Evolutionary conservation across 495 filamentous ascomycete genomes (phyloP).

Genomic region (Terfezia claveryi): DNA sequence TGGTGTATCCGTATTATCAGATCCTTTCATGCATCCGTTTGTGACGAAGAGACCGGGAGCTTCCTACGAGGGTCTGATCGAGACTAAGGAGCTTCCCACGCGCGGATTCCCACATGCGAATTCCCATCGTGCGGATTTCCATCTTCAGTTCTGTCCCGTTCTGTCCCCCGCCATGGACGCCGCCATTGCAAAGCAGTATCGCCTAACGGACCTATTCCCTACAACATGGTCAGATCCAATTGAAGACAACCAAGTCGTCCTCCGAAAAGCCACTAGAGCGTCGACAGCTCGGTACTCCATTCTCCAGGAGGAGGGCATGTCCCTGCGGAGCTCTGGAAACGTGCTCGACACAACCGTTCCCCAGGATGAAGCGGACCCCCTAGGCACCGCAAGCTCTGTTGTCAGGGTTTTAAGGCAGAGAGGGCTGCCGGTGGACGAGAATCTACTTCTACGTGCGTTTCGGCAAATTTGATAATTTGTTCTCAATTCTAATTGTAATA

Average conservation of each 20-base stretch:
- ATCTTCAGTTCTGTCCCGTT: conserved; percentile 25
- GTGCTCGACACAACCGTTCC: conserved; percentile 29
- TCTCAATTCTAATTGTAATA: conserved; percentile 13
- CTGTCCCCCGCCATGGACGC: conserved; percentile 23
- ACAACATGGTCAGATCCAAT: conserved; percentile 6
- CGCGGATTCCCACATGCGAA: background rate
- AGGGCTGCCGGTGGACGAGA: conserved; percentile 69
- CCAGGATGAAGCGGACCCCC: conserved; percentile 74
- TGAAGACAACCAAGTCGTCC: conserved; percentile 13
- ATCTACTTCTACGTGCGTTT: conserved; percentile 46
- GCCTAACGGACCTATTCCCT: conserved; percentile 56
- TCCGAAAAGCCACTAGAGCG: background rate
- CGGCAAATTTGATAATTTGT: background rate
- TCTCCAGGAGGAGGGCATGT: conserved; percentile 43
- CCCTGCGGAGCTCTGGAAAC: conserved; percentile 24
- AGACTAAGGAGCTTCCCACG: no score
- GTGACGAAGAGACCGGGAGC: no score
- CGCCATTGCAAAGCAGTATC: conserved; percentile 71
- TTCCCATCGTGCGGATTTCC: conserved; percentile 20
- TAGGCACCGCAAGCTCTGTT: conserved; percentile 67
- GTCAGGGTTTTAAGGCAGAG: conserved; percentile 50
- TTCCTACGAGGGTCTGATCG: no score
- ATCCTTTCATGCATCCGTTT: no score
- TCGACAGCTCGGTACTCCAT: conserved; percentile 18
- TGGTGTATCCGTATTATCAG: no score